Evolutionary conservation across 257 asterid genomes (phyloP).

Genomic region (Solanum tarijense): DNA sequence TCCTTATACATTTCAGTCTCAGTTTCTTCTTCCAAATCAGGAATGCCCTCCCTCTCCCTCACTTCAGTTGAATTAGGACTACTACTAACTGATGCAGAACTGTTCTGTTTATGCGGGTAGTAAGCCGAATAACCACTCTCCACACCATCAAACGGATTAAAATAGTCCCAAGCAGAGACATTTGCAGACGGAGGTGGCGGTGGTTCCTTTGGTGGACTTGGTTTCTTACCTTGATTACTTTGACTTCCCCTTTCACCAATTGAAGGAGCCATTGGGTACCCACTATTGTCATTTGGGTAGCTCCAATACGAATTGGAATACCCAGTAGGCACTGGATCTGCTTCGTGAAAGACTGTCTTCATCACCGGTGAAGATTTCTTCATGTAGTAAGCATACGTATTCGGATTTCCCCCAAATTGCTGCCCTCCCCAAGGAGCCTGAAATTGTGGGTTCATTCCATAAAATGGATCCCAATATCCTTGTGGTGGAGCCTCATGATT

Average conservation of each 20-base stretch:
- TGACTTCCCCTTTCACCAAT: constrained; percentile 1
- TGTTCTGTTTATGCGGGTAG: constrained; percentile 27
- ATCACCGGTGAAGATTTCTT: constrained; percentile 57
- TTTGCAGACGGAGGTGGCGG: constrained; percentile 93
- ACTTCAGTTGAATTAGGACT: constrained; percentile 91
- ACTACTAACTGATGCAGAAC: constrained; percentile 41
- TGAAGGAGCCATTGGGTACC: constrained; percentile 13
- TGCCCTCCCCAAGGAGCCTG: constrained; percentile 15
- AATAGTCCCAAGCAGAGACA: constrained; percentile 71
- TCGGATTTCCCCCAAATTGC: constrained; percentile 6
- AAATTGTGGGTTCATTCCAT: constrained; percentile 1
- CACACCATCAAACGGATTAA: constrained; percentile 57
- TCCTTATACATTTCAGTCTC: constrained; percentile 56
- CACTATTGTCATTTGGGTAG: constrained; percentile 30
- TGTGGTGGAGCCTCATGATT: constrained; percentile 25
- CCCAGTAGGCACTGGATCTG: constrained; percentile 46
- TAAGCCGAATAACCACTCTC: constrained; percentile 34
- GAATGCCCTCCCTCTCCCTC: constrained; percentile 95
- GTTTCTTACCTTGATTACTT: constrained; percentile 21
- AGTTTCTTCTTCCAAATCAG: constrained; percentile 95
- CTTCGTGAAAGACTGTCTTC: constrained; percentile 62
- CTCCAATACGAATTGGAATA: constrained; percentile 52
- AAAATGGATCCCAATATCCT: constrained; percentile 10
- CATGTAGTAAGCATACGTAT: constrained; percentile 59
- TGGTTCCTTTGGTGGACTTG: constrained; percentile 33